Evolutionary conservation across 352 stramenopile species (phyloP).

Genomic region (Phytophthora kernoviae): DNA sequence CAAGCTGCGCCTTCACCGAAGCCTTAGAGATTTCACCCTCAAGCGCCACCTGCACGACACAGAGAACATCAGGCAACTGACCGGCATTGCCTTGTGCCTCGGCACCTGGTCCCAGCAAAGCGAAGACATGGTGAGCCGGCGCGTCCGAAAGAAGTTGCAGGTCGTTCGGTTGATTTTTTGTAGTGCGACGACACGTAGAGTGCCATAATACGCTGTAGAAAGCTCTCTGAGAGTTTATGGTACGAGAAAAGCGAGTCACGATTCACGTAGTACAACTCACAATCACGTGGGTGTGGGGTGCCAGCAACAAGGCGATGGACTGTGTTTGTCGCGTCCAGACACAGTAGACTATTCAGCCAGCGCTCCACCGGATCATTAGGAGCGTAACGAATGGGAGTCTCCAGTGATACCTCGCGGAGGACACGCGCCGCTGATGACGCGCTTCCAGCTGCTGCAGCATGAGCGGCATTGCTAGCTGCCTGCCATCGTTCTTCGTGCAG

Average conservation of each 20-base stretch:
- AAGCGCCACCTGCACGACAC: constrained; percentile 97
- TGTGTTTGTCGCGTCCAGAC: constrained; percentile 91
- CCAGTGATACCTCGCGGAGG: constrained; percentile 95
- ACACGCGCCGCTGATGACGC: constrained; percentile 65
- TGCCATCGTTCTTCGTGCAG: constrained; percentile 97
- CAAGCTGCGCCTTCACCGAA: constrained; percentile 94
- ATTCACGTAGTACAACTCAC: constrained; percentile 99
- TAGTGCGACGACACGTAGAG: constrained; percentile 99
- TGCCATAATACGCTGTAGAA: constrained; percentile 93
- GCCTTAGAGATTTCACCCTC: constrained; percentile 98
- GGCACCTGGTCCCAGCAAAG: constrained; percentile 94
- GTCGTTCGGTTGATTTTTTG: constrained; percentile 99
- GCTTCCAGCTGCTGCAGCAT: constrained; percentile 49
- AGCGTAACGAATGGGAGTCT: constrained; percentile 98
- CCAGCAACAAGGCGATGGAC: constrained; percentile 90
- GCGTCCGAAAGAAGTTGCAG: constrained; percentile 99
- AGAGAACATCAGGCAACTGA: constrained; percentile 97
- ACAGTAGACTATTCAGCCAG: constrained; percentile 98
- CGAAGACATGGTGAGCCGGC: constrained; percentile 98
- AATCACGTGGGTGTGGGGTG: constrained; percentile 95
- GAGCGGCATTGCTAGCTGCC: constrained; percentile 88
- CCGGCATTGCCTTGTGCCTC: constrained; percentile 90
- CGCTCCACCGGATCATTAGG: constrained; percentile 95
- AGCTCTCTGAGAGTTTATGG: constrained; percentile 98
- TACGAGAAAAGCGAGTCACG: constrained; percentile 99